Base-by-base conservation (phyloP, 768 basidiomycete species). In the Fibroporia radiculosa region DNA sequence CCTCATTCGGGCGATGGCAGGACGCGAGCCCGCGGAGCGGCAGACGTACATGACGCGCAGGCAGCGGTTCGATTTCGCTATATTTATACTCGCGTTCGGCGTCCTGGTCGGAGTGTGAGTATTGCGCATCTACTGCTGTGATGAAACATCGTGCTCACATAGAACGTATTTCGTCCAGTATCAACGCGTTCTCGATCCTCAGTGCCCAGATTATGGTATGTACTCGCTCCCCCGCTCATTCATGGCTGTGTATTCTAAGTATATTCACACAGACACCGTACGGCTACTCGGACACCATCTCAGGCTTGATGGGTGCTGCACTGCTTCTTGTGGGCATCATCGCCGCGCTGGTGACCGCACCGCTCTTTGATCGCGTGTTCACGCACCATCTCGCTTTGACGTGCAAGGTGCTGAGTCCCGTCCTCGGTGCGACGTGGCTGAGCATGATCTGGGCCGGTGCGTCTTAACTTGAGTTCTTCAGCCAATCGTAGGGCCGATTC, bases 351-450 rank as follows among this genome's bases (percentile, higher is more conserved):
- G 54, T 80, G 39, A 75, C 81, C 0, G 78, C 88, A 0, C 89
- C 89, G 0, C 61, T 90, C 4, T 82, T 89, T 55, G 89, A 91
- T 56, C 78, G 88, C n/a, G 77, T 89, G 14, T 77, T 92, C 48
- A 90, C 84, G 8, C 74, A 81, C 51, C 77, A 77, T 47, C 69
- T 89, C 28, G 84, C 78, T 0, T 48, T 76, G 8, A 75, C 80
- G 2, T 54, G 71, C 42, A 85, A 82, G 44, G 47, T 77, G 0
- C 55, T 86, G 6, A 70, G 80, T 12, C 86, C 87, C 1, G 56
- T 81, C 33, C 66, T 84, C 4, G 80, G 71, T 12, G 68, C 54
- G 1, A 69, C 70, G 18, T 91, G 87, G 86, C 59, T 91, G 12
- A 75, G 78, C 4, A 64, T 91, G 14, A 80, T 92, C 25, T 92